Percentiles rank a stretch among this genome's conserved stretches.
Conservation (phyloP, 495 filamentous ascomycete genomes). For the Penicillium lagena region DNA sequence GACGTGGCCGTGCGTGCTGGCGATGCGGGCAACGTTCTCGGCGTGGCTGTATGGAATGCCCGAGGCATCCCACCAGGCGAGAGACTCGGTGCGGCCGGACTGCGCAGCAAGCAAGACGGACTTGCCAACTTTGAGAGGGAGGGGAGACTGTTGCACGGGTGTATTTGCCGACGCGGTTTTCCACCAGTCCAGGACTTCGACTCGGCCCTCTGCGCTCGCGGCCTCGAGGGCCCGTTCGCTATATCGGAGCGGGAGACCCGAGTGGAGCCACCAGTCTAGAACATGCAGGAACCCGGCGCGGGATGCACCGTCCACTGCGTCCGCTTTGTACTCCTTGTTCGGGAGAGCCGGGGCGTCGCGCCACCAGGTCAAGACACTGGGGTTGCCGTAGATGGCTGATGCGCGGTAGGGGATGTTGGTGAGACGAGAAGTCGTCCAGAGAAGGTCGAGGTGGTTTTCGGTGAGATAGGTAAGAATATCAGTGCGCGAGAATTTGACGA, state of each 20-base stretch:
- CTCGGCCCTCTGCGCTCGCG: constrained; percentile 72
- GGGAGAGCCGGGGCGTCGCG: constrained; percentile 67
- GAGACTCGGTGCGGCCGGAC: constrained; percentile 60
- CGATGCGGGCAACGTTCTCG: constrained; percentile 74
- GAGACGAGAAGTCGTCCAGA: constrained; percentile 74
- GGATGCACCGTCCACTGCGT: constrained; percentile 83
- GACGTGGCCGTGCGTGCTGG: constrained; percentile 79
- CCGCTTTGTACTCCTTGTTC: constrained; percentile 68
- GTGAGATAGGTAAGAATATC: constrained; percentile 78
- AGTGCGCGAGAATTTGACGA: constrained; percentile 82
- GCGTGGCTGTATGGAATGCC: constrained; percentile 67
- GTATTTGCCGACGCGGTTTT: constrained; percentile 47
- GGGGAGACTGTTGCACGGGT: constrained; percentile 16
- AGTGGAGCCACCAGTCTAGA: constrained; percentile 85
- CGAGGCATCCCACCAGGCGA: constrained; percentile 79
- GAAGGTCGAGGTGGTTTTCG: constrained; percentile 66
- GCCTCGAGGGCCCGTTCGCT: constrained; percentile 81
- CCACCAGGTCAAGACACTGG: constrained; percentile 87
- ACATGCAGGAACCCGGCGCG: constrained; percentile 76
- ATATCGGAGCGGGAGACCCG: constrained; percentile 74
- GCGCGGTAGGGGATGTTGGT: constrained; percentile 79
- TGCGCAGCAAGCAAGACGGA: constrained; percentile 75
- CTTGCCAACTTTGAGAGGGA: constrained; percentile 71
- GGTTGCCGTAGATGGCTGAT: constrained; percentile 77
- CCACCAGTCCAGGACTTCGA: constrained; percentile 91